A percentile compares a stretch with the other conserved stretches of the same genome.
phyloP scores from a whole-genome alignment of 2,329 filamentous ascomycete genomes.

The Fonsecaea nubica region DNA sequence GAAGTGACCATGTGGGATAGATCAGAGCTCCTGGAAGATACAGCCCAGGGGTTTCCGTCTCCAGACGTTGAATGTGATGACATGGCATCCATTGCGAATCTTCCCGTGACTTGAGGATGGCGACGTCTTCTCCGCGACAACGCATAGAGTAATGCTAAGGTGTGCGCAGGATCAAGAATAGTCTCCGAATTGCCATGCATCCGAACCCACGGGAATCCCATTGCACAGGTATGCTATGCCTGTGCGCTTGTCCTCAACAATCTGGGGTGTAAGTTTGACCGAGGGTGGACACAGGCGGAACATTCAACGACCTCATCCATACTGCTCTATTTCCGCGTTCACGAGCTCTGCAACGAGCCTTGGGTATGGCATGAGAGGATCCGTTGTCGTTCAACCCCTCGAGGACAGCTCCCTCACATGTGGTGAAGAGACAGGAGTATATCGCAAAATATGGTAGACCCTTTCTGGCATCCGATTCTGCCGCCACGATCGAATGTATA shows the following conservation, averaged over 20 bases:
- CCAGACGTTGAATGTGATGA: too few species aligned
- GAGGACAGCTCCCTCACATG: not conserved
- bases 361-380: not conserved
- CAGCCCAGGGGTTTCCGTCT: too few species aligned
- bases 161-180: too few species aligned
- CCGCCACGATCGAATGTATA: not conserved
- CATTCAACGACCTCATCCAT: not conserved
- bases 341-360: not conserved
- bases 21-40: too few species aligned
- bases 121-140: too few species aligned
- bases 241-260: not conserved
- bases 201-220: too few species aligned
- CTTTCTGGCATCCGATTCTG: not conserved
- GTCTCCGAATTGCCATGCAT: too few species aligned
- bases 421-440: not conserved
- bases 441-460: not conserved
- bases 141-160: too few species aligned
- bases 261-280: slow-evolving; percentile 45
- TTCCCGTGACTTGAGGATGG: too few species aligned
- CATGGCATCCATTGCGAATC: too few species aligned
- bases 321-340: not conserved
- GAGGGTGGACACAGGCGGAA: not conserved
- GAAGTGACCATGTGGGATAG: too few species aligned
- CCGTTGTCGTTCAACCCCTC: not conserved
- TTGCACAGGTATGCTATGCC: too few species aligned